These are phyloP conservation scores for Chaetomiaceae sp. DNA, from an alignment of 2,329 filamentous ascomycete species.

Conservation along the genomic window DNA sequence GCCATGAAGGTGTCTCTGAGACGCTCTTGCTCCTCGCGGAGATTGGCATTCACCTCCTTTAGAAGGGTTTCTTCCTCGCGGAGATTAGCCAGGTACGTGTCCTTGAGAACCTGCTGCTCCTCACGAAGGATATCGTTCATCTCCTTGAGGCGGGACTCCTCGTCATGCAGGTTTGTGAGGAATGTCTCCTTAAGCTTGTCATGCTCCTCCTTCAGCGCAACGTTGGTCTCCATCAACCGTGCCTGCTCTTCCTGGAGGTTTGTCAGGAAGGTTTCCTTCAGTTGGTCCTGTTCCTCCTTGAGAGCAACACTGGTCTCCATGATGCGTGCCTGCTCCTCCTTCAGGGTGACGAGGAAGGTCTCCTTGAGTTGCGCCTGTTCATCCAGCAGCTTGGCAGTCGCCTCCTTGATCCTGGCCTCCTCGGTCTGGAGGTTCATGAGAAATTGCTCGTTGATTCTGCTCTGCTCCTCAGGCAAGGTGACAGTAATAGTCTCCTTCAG, in stretches of 20 bases:
- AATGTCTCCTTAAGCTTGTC: conserved; percentile 23
- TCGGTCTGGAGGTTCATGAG: conserved; percentile 46
- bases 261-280: conserved; percentile 15
- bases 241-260: conserved; percentile 17
- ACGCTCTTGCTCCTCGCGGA: conserved; percentile 14
- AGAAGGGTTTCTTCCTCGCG: conserved; percentile 18
- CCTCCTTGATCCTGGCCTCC: conserved; percentile 45
- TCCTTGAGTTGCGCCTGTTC: conserved; percentile 49
- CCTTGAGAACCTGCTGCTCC: conserved; percentile 19
- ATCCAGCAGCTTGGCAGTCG: conserved; percentile 29
- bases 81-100: conserved; percentile 17
- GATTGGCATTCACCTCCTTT: conserved; percentile 14
- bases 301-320: conserved; percentile 19
- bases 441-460: conserved; percentile 20
- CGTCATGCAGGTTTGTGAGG: conserved; percentile 28
- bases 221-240: conserved; percentile 16
- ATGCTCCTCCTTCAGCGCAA: conserved; percentile 17
- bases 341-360: conserved; percentile 19
- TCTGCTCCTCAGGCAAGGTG: conserved; percentile 22
- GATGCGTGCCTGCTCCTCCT: conserved; percentile 19
- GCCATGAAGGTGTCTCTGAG: conserved; percentile 15
- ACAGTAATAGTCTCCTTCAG: conserved; percentile 22
- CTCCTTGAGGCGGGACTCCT: conserved; percentile 21
- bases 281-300: conserved; percentile 14
- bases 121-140: conserved; percentile 16